Evolutionary conservation across 2,329 filamentous ascomycete genomes (phyloP), one percentile per base, ranked within the genome.

Genomic region (Colletotrichum salicis): DNA sequence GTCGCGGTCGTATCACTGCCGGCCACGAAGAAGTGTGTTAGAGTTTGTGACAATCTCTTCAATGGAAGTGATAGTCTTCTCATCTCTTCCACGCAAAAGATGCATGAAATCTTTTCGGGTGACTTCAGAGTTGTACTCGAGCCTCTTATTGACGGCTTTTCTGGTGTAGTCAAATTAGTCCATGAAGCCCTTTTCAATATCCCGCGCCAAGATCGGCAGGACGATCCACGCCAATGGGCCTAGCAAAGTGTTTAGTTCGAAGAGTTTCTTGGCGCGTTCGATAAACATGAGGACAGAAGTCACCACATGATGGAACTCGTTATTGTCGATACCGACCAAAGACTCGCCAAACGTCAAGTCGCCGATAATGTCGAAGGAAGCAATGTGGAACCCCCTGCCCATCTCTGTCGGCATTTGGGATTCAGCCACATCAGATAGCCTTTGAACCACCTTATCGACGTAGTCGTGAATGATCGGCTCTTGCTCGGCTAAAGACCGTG

Each of bases 1-100:
- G 79, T 79, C 3, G 80, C 79, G 2, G 80, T 81, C 3, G 80
- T 82, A 60, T 82, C 80, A 1, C 76, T 78, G 1, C 80, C 79
- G 10, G 79, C 79, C 7, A 79, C 27, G 33, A 80, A 62, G 6
- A 68, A 68, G 24, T 19, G 59, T 64, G 11, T 62, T 68, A 12
- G 59, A 33, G 19, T 67, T 54, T 11, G 64, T 54, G 33, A 67
- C 27, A 12, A 54, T 61, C 56, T 67, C 64, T 10, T 67, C 56
- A n/a, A 54, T 61, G 8, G 64, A 61, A 12, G 1, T 54, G 24
- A 60, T 61, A 33, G 5, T 37, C 64, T 24, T 67, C 52, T 41
- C 58, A 2, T 72, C 73, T 19, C 66, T 64, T 12, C 66, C 67
- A 15, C 45, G 61, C 4, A 74, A 24, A 2, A 76, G 61, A 0